Evolutionary conservation across 495 filamentous ascomycete species (phyloP).

Genomic region (Aspergillus coremiiformis): DNA sequence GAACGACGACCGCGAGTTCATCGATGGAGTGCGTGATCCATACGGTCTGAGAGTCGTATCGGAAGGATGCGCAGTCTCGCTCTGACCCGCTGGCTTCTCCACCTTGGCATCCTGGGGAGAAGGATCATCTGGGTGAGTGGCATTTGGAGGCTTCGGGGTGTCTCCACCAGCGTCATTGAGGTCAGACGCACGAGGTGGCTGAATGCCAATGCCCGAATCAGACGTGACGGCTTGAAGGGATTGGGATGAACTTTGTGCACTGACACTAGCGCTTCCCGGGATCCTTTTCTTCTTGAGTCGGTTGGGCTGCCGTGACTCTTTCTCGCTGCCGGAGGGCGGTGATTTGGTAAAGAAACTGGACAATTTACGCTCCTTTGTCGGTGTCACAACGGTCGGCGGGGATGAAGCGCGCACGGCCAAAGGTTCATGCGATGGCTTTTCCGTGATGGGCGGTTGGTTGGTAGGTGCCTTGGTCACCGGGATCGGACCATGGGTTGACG

Average conservation of each 20-base stretch:
- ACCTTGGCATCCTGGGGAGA: constrained; percentile 15
- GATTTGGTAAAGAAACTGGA: constrained; percentile 63
- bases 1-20: constrained; percentile 64
- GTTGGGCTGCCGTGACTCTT: constrained; percentile 60
- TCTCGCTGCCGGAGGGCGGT: constrained; percentile 48
- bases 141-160: constrained; percentile 26
- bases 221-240: constrained; percentile 51
- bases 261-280: constrained; percentile 64
- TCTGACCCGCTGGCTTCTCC: constrained; percentile 12
- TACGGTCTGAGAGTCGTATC: constrained; percentile 54
- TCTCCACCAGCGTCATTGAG: constrained; percentile 24
- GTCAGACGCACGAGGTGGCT: constrained; percentile 15
- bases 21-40: constrained; percentile 59
- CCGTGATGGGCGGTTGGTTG: background rate
- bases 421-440: constrained; percentile 9
- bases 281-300: constrained; percentile 79
- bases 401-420: constrained; percentile 29
- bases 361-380: constrained; percentile 60
- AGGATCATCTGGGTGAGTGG: constrained; percentile 17
- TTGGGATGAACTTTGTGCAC: constrained; percentile 76
- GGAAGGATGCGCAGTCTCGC: constrained; percentile 13
- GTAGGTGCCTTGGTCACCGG: constrained; percentile 20
- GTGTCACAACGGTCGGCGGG: constrained; percentile 48
- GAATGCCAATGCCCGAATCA: constrained; percentile 15
- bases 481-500: constrained; percentile 33